A percentile compares a stretch with the other conserved stretches of the same genome.
These are phyloP conservation scores for Penicillium paneum DNA, from an alignment of 2,329 filamentous ascomycete genomes.

Conservation along the genomic window DNA sequence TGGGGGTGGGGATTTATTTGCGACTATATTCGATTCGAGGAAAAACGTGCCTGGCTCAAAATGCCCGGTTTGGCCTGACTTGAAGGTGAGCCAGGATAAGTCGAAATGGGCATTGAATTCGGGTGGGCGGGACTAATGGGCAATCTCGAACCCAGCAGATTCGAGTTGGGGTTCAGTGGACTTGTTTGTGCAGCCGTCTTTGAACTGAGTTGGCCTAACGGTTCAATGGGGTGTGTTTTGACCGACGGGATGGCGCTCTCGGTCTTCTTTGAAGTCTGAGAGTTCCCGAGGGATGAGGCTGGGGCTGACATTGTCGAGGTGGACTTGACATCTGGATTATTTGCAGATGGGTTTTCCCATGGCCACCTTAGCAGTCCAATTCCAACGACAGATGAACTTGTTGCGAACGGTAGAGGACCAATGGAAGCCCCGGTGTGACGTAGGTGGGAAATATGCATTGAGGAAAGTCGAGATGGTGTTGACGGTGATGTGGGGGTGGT, in stretches of 20 bases:
- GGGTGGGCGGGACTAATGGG: conserved; percentile 6
- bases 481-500: background rate
- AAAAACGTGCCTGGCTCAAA: background rate
- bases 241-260: background rate
- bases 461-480: background rate
- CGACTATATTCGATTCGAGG: background rate
- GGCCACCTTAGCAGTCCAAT: conserved; percentile 1
- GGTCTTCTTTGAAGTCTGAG: background rate
- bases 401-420: background rate
- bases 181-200: background rate
- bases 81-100: background rate
- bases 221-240: background rate
- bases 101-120: background rate
- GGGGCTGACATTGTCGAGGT: background rate
- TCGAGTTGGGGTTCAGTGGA: background rate
- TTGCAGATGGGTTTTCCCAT: background rate
- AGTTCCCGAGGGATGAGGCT: background rate
- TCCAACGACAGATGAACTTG: background rate
- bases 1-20: background rate
- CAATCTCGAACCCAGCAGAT: background rate
- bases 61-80: background rate
- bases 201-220: background rate
- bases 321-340: background rate
- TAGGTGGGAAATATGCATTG: background rate
- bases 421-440: background rate